Base-by-base conservation (phyloP, 1,139 yeast genomes). In the Taiozyma sp. region DNA sequence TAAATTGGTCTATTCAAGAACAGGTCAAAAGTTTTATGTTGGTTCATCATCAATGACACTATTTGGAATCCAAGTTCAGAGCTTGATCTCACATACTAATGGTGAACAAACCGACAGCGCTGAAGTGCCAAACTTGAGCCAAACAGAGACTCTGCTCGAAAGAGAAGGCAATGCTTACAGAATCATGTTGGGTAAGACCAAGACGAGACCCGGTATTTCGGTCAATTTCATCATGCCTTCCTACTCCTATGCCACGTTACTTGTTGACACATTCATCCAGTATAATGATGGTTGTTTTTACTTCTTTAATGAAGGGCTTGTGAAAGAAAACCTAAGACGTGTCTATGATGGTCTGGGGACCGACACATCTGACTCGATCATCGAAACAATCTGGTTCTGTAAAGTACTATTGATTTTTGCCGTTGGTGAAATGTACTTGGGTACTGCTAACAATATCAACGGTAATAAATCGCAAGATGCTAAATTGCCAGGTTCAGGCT, bases 281-380 rank as follows among this genome's bases (percentile, higher is more conserved):
- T 88, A 86, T 63, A 84, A 88, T 60, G 93, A 87, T 64, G 95
- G 93, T 1, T 87, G 96, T 60, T 89, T 87, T 65, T 89, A 89
- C 67, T 88, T 88, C 63, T 87, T 88, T 70, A 89, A 89, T 64
- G 92, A 87, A 63, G 95, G 95, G 0, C 64, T 85, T 32, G 88
- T 85, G 30, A 85, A 85, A 62, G 78, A 79, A 55, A 84, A 81
- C 55, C 65, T 86, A 48, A 78, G 81, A 70, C 76, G 83, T 54
- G 72, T 85, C 34, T 87, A 84, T 63, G 73, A 74, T 42, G 71
- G 71, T 1, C 43, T 59, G 45, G 62, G 62, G 9, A 59, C 65
- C 6, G 66, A 61, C 44, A 65, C 67, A 47, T 67, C 70, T 19
- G 88, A 84, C 54, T 77, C 87, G 8, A 80, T 83, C 32, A 69